Conservation (phyloP, 805 yeast species). For the Isabelozyma pseudorhagii region DNA sequence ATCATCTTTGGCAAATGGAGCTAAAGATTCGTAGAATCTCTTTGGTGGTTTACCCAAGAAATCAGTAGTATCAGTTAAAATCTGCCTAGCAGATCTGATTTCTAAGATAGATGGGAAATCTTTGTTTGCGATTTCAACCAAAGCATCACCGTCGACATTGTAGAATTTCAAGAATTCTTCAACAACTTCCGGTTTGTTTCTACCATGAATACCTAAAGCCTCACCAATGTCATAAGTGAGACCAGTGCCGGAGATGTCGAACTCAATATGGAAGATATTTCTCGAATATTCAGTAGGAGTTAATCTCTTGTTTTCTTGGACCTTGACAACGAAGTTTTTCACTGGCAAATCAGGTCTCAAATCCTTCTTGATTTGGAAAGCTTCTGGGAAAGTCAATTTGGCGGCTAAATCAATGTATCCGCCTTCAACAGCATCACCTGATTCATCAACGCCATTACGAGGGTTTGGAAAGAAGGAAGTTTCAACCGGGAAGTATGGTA, state of each 20-base stretch:
- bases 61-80: slow-evolving; percentile 77
- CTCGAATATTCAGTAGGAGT: slow-evolving; percentile 89
- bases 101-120: slow-evolving; percentile 59
- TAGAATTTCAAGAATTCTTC: slow-evolving; percentile 66
- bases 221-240: slow-evolving; percentile 92
- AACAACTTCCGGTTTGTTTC: slow-evolving; percentile 67
- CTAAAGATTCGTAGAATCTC: slow-evolving; percentile 83
- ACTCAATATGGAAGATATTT: slow-evolving; percentile 94
- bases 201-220: slow-evolving; percentile 93
- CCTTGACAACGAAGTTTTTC: slow-evolving; percentile 80
- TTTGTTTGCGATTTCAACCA: slow-evolving; percentile 69
- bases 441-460: slow-evolving; percentile 41
- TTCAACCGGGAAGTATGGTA: slow-evolving; percentile 58
- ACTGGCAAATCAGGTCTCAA: slow-evolving; percentile 91
- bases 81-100: slow-evolving; percentile 78
- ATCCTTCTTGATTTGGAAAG: slow-evolving; percentile 52
- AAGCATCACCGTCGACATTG: slow-evolving; percentile 64
- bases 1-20: slow-evolving; percentile 67
- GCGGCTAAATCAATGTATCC: slow-evolving; percentile 53
- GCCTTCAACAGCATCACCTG: slow-evolving; percentile 23
- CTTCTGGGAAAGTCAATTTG: slow-evolving; percentile 77
- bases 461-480: slow-evolving; percentile 66
- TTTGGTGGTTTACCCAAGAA: slow-evolving; percentile 94
- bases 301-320: slow-evolving; percentile 85
- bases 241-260: slow-evolving; percentile 88